Evolutionary conservation across 225 moss, liverwort and hornwort species (phyloP), one percentile per base, ranked within the genome.

Genomic region (Pseudisothecium myosuroides): DNA sequence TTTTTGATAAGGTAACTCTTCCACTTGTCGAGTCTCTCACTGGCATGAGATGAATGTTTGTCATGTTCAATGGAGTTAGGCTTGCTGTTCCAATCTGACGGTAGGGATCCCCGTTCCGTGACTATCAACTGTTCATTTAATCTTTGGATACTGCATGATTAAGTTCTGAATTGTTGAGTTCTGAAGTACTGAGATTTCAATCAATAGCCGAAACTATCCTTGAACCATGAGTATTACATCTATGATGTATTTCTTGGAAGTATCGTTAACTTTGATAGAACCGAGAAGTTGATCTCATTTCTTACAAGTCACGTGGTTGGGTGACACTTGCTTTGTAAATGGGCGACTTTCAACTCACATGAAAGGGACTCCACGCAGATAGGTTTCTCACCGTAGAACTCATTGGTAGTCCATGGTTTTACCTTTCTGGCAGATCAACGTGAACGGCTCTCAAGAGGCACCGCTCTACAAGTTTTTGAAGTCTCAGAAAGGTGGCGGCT

Each of bases 381-480:
- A 13, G 12, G 13, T 37, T 85, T 75, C 36, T 60, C 47, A 13
- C 18, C 14, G 50, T 50, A 52, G 49, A 77, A 83, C 52, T 86
- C 43, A 90, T 77, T 56, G 85, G 10, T 71, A 45, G 34, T 73
- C 45, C 37, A 59, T 89, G 82, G 28, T 88, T 66, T 63, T 71
- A n/a, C 84, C 88, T 45, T 60, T 74, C 54, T 88, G 89, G 81
- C 92, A 98, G 97, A 67, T 98, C 37, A 91, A 97, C 52, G 98
- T 98, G 27, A 98, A 98, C 81, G 98, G 98, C 22, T 91, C 96
- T 82, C 93, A 95, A 54, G 94, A 95, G 82, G 96, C 97, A 26
- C 97, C 98, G 29, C 68, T 98, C 28, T 98, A 96, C 92, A 92
- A 94, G 88, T 98, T 91, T 91, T 86, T 98, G 90, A 98, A 98